Evolutionary conservation across 352 stramenopile genomes (phyloP), one percentile per base, ranked within the genome.

Genomic region (Phytopythium ostracodes): DNA sequence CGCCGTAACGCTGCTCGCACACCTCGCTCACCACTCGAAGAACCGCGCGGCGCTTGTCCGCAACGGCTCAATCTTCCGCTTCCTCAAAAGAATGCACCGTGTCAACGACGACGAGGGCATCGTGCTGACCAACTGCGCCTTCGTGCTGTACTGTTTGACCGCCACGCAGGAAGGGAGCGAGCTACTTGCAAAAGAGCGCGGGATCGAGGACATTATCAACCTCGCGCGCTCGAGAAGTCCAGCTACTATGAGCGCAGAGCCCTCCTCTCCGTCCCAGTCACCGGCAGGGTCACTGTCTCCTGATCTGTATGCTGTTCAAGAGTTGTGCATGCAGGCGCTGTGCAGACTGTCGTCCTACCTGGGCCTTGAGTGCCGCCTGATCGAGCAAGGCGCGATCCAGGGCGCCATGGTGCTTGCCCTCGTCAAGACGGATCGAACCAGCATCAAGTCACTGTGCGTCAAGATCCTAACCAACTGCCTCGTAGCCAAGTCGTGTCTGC

Each of bases 401-500:
- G 77, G 80, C 2, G 67, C 88, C 36, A 79, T 93, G 70, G 74
- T 92, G 24, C 72, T 92, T 56, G 81, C 84, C 29, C 74, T 93
- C 15, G 84, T 93, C 33, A 77, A 79, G 31, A 89, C 83, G 0
- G 82, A 91, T 62, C 86, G 64, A 29, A 42, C 68, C 1, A 65
- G 59, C 8, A 90, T 92, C 71, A 93, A 92, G 60, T 69, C 76
- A 17, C 57, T 90, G 25, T 91, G 82, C 43, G 73, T 91, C 61
- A 89, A 90, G 68, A 87, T 73, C 8, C 70, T 93, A 4, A 80
- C 81, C 42, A 93, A 93, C 62, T 93, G 84, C 50, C 74, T 93
- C 4, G 77, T 87, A 15, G 70, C 79, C 50, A 84, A 87, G 47
- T 67, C 83, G 55, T 93, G 84, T 36, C 71, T 75, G 40, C 76